These are phyloP conservation scores for Nitzschia sp. DNA, from an alignment of 108 stramenopile genomes.

Conservation along the genomic window DNA sequence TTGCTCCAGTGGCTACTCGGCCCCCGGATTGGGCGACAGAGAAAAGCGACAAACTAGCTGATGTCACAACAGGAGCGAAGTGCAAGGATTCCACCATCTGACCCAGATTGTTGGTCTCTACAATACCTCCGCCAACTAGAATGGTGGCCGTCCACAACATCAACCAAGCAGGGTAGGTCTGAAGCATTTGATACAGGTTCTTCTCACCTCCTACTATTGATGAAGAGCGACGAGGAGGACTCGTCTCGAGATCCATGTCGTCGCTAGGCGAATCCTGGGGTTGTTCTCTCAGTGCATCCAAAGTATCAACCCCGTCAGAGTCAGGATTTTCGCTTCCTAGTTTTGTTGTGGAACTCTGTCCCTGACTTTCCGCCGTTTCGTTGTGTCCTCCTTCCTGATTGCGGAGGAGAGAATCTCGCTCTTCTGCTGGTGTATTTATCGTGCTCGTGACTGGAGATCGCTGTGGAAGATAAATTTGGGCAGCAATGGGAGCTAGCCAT, in stretches of 20 bases:
- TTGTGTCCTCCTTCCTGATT: neutral
- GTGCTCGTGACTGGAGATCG: conserved; percentile 6
- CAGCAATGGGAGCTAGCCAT: conserved; percentile 70
- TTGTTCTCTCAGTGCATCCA: neutral
- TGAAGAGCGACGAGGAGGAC: neutral
- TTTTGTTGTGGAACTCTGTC: neutral
- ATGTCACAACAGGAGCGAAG: conserved; percentile 50
- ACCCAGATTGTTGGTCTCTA: conserved; percentile 84
- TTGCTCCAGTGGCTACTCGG: conserved; percentile 67
- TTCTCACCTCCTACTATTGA: conserved; percentile 24
- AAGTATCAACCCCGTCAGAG: neutral
- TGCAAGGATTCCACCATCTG: conserved; percentile 85
- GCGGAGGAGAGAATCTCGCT: conserved; percentile 20
- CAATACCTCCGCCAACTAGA: conserved; percentile 76
- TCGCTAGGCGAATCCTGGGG: too few species aligned
- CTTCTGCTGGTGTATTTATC: conserved; percentile 24
- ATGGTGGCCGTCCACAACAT: conserved; percentile 78
- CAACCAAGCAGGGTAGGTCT: conserved; percentile 67
- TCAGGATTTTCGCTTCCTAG: neutral
- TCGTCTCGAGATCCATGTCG: neutral
- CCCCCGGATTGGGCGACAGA: conserved; percentile 77
- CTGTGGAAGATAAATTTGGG: conserved; percentile 48
- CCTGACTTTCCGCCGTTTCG: neutral
- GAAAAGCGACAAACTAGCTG: conserved; percentile 76
- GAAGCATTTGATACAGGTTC: conserved; percentile 73